phyloP scores from a whole-genome alignment of 2,329 filamentous ascomycete species.

The Trichoderma aggressivum region DNA sequence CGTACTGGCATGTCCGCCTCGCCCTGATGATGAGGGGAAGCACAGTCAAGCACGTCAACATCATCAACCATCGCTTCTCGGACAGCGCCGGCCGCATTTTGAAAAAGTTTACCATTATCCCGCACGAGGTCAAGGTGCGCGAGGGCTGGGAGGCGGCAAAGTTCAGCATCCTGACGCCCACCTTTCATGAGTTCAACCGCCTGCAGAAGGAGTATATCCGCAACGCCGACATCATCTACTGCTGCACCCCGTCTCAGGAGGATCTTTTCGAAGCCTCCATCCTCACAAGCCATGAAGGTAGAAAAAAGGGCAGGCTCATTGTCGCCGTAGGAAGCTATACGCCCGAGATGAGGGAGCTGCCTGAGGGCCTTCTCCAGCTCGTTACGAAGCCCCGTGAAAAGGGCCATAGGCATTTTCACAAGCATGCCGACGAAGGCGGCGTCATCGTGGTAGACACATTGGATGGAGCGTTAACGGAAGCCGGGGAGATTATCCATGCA shows the following conservation, averaged over 20 bases:
- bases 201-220: slow-evolving; percentile 69
- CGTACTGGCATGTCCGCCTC: slow-evolving; percentile 90
- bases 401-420: slow-evolving; percentile 60
- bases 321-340: slow-evolving; percentile 69
- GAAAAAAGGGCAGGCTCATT: slow-evolving; percentile 68
- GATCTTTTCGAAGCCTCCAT: slow-evolving; percentile 73
- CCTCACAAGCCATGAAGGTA: slow-evolving; percentile 67
- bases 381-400: slow-evolving; percentile 47
- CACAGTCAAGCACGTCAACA: slow-evolving; percentile 75
- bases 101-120: slow-evolving; percentile 45
- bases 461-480: slow-evolving; percentile 74
- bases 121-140: slow-evolving; percentile 43
- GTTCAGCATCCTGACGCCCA: slow-evolving; percentile 65
- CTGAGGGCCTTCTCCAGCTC: slow-evolving; percentile 69
- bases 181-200: slow-evolving; percentile 64
- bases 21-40: slow-evolving; percentile 68
- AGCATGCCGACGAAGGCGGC: slow-evolving; percentile 60
- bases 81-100: slow-evolving; percentile 53
- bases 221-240: slow-evolving; percentile 78
- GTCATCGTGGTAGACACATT: slow-evolving; percentile 73
- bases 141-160: slow-evolving; percentile 65
- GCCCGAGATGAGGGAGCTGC: slow-evolving; percentile 76
- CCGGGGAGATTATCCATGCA: slow-evolving; percentile 81
- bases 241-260: slow-evolving; percentile 73
- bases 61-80: slow-evolving; percentile 73